Evolutionary conservation across 805 yeast species (phyloP).

Genomic region (Candida quercuum): DNA sequence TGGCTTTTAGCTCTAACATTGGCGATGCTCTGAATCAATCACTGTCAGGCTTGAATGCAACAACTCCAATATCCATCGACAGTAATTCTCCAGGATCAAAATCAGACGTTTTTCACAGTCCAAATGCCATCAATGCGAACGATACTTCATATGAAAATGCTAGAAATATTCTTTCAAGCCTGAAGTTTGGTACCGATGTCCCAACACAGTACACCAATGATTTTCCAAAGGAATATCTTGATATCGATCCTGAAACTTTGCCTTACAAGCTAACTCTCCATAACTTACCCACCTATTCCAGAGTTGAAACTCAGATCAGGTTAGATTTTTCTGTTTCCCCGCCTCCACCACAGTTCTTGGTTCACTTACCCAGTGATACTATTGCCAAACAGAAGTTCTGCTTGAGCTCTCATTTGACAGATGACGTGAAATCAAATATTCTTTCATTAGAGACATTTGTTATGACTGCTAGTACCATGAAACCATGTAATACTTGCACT

Average conservation of each 20-base stretch:
- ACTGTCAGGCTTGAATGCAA: slow-evolving; percentile 3
- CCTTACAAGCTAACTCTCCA: slow-evolving; percentile 47
- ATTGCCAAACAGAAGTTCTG: slow-evolving; percentile 84
- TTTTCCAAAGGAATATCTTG: slow-evolving; percentile 24
- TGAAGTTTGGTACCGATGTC: slow-evolving; percentile 22
- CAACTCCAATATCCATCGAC: slow-evolving; percentile 15
- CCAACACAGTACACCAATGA: slow-evolving; percentile 18
- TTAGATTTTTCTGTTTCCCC: slow-evolving; percentile 65
- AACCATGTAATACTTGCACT: slow-evolving; percentile 72
- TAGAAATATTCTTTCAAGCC: slow-evolving; percentile 17
- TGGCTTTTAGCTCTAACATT: background rate
- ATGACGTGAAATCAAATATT: slow-evolving; percentile 45
- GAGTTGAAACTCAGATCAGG: slow-evolving; percentile 96
- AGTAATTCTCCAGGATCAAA: slow-evolving; percentile 3
- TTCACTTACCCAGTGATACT: slow-evolving; percentile 83
- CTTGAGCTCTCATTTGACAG: slow-evolving; percentile 39
- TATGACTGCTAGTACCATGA: slow-evolving; percentile 47
- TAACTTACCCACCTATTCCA: slow-evolving; percentile 72
- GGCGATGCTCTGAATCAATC: background rate
- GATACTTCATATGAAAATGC: slow-evolving; percentile 21
- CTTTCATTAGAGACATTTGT: slow-evolving; percentile 76
- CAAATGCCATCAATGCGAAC: slow-evolving; percentile 8
- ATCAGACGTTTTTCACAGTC: slow-evolving; percentile 15
- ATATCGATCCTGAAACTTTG: slow-evolving; percentile 21
- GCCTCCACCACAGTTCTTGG: slow-evolving; percentile 63